Evolutionary conservation across 2,329 filamentous ascomycete genomes (phyloP), one percentile per base, ranked within the genome.

Genomic region (Penicillium olsonii): DNA sequence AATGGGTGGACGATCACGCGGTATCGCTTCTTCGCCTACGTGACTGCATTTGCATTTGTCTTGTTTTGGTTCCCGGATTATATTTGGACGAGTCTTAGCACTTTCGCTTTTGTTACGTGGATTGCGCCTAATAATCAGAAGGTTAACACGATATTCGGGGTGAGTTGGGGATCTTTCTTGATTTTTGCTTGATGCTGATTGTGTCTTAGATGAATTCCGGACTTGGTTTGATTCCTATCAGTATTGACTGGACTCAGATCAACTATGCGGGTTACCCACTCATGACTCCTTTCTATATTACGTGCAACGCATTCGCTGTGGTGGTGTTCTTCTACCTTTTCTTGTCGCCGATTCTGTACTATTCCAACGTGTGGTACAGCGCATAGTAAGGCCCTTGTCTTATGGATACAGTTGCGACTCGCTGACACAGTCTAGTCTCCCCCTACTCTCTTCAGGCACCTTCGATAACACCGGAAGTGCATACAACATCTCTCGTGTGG

Each of bases 281-380:
- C 2, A 60, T 60, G 22, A 62, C 59, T 6, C 68, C 68, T 1
- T 66, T 63, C 46, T 79, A 82, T 60, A 60, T 60, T 27, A 80
- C 81, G 49, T 81, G 83, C 50, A 75, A 75, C 58, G 84, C 84
- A 53, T 79, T 79, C 18, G 62, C 81, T 17, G 65, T 81, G 26
- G 72, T 83, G 40, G 53, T 83, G 22, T 53, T 83, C 50, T 84
- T 84, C 64, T 77, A 78, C 60, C 64, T 82, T 50, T 60, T 78
- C 52, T 64, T 68, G 9, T 72, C 69, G 0, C 74, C 74, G 0
- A 80, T 79, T 24, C 69, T 84, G 26, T 81, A 84, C 63, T 84
- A 81, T 58, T 75, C 70, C n/a, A 80, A 80, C 42, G 72, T 73
- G 0, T 79, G 77, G 77, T 69, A 78, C 20, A 66, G 62, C 19